These are phyloP conservation scores for Neoascochyta sp. DNA, from an alignment of 2,329 filamentous ascomycete species.

Conservation along the genomic window DNA sequence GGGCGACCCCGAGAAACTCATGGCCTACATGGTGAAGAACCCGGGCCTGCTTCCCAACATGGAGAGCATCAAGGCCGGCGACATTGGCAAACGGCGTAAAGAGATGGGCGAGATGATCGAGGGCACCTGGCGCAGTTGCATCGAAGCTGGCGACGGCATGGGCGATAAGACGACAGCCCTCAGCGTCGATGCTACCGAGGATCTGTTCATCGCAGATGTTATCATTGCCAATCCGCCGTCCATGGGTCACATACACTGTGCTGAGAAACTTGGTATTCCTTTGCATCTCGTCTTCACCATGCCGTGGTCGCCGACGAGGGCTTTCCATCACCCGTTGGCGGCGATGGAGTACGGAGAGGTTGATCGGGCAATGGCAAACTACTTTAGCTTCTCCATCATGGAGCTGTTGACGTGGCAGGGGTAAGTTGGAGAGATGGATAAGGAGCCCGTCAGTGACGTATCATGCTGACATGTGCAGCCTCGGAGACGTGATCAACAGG, in stretches of 20 bases:
- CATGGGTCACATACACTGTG: conserved; percentile 56
- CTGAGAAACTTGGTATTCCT: conserved; percentile 69
- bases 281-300: conserved; percentile 82
- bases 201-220: conserved; percentile 70
- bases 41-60: conserved; percentile 39
- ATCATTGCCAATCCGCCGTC: conserved; percentile 26
- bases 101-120: conserved; percentile 29
- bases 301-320: conserved; percentile 49
- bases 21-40: conserved; percentile 53
- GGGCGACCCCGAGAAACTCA: conserved; percentile 42
- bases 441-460: background rate
- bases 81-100: conserved; percentile 30
- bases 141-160: conserved; percentile 38
- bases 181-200: conserved; percentile 9
- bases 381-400: conserved; percentile 47
- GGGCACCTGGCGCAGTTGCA: conserved; percentile 37
- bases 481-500: conserved; percentile 49
- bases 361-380: conserved; percentile 41
- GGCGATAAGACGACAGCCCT: conserved; percentile 9
- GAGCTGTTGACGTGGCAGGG: conserved; percentile 52
- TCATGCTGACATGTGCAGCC: conserved; percentile 4
- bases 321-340: conserved; percentile 51
- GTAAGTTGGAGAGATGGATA: conserved; percentile 2
- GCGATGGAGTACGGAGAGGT: conserved; percentile 42
- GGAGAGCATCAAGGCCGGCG: conserved; percentile 26